These are phyloP conservation scores for Bromus sterilis DNA, from an alignment of 176 grass and related monocot species.

Conservation along the genomic window DNA sequence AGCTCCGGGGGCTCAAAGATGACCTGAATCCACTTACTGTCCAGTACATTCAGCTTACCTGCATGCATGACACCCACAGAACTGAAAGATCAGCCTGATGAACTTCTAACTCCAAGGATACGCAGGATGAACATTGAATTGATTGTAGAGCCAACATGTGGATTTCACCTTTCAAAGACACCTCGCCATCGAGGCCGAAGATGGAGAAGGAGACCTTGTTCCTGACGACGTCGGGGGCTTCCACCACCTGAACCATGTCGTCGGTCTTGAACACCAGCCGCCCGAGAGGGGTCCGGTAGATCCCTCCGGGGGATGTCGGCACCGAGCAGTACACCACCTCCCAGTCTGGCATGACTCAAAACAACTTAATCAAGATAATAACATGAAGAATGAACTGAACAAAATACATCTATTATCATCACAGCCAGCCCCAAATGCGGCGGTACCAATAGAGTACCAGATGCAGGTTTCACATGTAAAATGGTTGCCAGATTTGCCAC, in stretches of 20 bases:
- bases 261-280: conserved; percentile 82
- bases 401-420: too few relatives aligned
- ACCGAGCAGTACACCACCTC: conserved; percentile 83
- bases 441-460: background rate
- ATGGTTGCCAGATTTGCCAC: background rate
- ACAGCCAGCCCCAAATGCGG: background rate
- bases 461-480: background rate
- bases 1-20: conserved; percentile 79
- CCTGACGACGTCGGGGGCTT: conserved; percentile 59
- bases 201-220: conserved; percentile 70
- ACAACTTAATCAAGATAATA: background rate
- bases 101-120: background rate
- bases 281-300: conserved; percentile 59
- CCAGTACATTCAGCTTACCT: conserved; percentile 78
- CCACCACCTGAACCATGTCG: conserved; percentile 82
- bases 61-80: conserved; percentile 1
- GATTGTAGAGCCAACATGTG: background rate
- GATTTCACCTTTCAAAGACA: conserved; percentile 78
- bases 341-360: conserved; percentile 48
- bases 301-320: conserved; percentile 80
- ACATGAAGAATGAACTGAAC: background rate
- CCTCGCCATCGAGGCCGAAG: conserved; percentile 65
- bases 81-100: background rate
- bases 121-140: background rate
- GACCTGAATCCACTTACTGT: conserved; percentile 91